Evolutionary conservation across 306 rosid species (phyloP), one percentile per base, ranked within the genome.

Genomic region (Inga laurina): DNA sequence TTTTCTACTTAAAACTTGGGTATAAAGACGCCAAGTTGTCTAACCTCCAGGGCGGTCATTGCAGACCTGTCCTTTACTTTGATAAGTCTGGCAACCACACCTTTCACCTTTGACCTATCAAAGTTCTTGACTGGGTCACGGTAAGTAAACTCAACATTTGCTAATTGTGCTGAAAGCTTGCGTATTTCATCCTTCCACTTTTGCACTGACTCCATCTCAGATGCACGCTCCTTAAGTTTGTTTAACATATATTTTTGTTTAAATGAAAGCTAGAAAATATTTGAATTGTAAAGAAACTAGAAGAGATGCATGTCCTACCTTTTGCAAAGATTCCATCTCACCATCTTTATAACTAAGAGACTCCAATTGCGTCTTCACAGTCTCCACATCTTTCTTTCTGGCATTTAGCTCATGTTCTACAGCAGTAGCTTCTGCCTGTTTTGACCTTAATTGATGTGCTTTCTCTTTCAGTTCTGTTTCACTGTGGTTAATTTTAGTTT

Each of bases 1-100:
- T 49, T 74, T 37, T 72, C 70, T 35, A 32, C 78, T 59, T 27
- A 78, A 21, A 82, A 75, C 74, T 68, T 59, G 65, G 74, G 35
- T 41, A 72, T 43, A 24, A 66, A 66, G 48, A 56, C 62, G 69
- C 66, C 54, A 73, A 1, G 86, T 48, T 32, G 41, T 75, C 89
- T 82, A 70, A 96, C 99, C 99, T 96, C 98, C 72, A 96, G 88
- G 89, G 99, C 99, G 61, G 98, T 96, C 97, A 91, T 88, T 6
- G 98, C 82, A 44, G 91, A 83, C 67, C 89, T 84, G 80, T 96
- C 98, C 86, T 91, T 96, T 64, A 96, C 98, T 92, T 93, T 89
- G 76, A 96, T 87, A 75, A 96, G 97, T 85, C 89, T 93, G 81
- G 99, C 98, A 84, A 96, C 93, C 64, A 96, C 98, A 41, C 99